Base-by-base conservation (phyloP, 1,284 basidiomycete species). In the Ustilago trichophora region DNA sequence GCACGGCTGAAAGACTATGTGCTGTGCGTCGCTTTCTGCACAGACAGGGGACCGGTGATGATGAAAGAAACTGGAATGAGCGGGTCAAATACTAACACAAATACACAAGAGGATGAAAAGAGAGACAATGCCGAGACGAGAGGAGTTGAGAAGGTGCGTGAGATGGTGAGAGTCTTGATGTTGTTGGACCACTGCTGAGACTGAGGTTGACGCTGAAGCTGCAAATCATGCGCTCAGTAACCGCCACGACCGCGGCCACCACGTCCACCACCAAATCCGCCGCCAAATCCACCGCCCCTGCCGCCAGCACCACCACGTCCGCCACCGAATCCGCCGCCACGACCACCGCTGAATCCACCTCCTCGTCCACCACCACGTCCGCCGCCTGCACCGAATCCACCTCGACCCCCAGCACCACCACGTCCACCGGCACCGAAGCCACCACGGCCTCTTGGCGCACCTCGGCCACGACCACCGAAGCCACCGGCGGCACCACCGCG, bases 391-490 rank as follows among this genome's bases (percentile, higher is more conserved):
- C 80, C 53, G 72, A 74, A 43, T 76, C 70, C 60, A 79, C 82
- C 7, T 80, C 79, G 51, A 49, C 68, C 31, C 56, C 65, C 26
- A 76, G 80, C 70, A 82, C 77, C 43, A 73, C 76, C 58, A 13
- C 67, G 49, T 26, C 71, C 44, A 18, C 59, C 41, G 4, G 54
- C 66, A 22, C 71, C 71, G 22, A 70, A 71, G 2, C 72, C 72
- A 31, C 69, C 69, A 80, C 80, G 50, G 49, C 73, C 38, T 72
- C 72, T 34, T 78, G 81, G 72, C 82, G 77, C 44, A 71, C 77
- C 66, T 6, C 71, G 59, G 29, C 72, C 63, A 18, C 43, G 43
- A 26, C 66, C 49, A 22, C 45, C 40, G 41, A 51, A 52, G 12
- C 71, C 64, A n/a, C 40, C 40, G 25, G 57, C 57, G 6, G 51